Evolutionary conservation across 1,284 basidiomycete species (phyloP), one percentile per base, ranked within the genome.

Genomic region (Hemileia vastatrix): DNA sequence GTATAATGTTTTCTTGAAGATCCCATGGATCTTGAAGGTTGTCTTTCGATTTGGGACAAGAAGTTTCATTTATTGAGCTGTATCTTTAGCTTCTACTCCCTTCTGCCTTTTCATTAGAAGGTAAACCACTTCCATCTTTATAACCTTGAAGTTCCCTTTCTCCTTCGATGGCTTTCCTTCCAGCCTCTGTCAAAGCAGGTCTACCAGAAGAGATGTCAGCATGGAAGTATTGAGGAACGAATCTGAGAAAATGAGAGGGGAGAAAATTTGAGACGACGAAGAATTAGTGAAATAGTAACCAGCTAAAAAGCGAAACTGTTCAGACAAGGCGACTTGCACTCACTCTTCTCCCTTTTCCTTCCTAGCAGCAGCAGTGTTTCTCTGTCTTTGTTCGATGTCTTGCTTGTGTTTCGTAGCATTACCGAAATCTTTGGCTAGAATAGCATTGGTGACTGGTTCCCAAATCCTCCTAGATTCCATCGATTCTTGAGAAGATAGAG

Each of bases 321-420:
- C 33, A 19, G 45, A 66, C 33, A 45, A 23, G 24, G 54, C 8
- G 21, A 27, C 24, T 31, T 8, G 11, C 5, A 86, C 89, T 80
- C 73, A 93, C 88, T 82, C 80, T 52, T 82, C 77, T 18, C 85
- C 87, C 64, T 83, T 86, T 72, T 80, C 82, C 79, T 90, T 92
- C 76, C 88, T 80, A 75, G 89, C 86, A 9, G 85, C 86, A 6
- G 90, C 87, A 48, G 84, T 82, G 67, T 94, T 90, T 61, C 92
- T 80, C 80, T 95, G 92, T 71, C 77, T 82, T 81, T 95, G 91
- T 78, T 95, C 92, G 60, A 96, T 92, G 3, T 76, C 77, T 60
- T 90, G 83, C 80, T 95, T 96, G 77, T 86, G 82, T 78, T 81
- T 86, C 53, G 88, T 94, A 58, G 92, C 92, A 57, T 93, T 89